Base-by-base conservation (phyloP, 139 green algal genomes). In the Dunaliella primolecta region DNA sequence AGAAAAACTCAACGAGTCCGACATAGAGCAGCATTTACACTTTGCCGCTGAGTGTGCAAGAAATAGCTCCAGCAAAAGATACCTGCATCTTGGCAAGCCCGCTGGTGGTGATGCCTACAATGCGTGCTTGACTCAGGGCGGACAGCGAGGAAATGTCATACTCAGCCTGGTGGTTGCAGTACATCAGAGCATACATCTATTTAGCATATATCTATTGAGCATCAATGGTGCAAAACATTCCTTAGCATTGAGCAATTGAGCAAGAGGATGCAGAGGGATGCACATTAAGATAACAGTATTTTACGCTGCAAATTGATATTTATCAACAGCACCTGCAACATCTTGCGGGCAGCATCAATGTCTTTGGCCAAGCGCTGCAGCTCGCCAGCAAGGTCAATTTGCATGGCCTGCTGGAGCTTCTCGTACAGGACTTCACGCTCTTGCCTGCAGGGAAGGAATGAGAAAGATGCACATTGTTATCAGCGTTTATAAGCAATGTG, bases 81-180 rank as follows among this genome's bases (percentile, higher is more conserved):
- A 89, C 88, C 27, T 86, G 74, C 36, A 94, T 82, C 3, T 57
- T 84, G 1, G 92, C 91, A 35, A 93, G 87, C 0, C 89, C 91
- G 2, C 85, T 89, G 2, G 93, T 96, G 31, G 93, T 96, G 89
- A 96, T 95, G 31, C 93, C 93, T 0, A 96, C 91, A 0, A 96
- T 83, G 3, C 84, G 81, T 0, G 88, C 87, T 0, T 21, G 29
- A 1, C 33, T 33, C 83, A 96, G 84, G 29, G 80, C 70, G 31
- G 38, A 32, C 81, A 92, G 87, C 1, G 81, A 72, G 0, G 71
- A 77, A 1, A 36, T 72, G 34, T 90, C 89, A 75, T 88, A 90
- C 82, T 91, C 85, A 34, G 34, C 32, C 80, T 91, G 75, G 31
- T 37, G 55, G 79, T 36, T 1, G 77, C 23, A 0, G 72, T 36